A percentile compares a stretch with the other conserved stretches of the same genome.
phyloP scores from a whole-genome alignment of 306 rosid genomes.

The Carpinus fangiana region DNA sequence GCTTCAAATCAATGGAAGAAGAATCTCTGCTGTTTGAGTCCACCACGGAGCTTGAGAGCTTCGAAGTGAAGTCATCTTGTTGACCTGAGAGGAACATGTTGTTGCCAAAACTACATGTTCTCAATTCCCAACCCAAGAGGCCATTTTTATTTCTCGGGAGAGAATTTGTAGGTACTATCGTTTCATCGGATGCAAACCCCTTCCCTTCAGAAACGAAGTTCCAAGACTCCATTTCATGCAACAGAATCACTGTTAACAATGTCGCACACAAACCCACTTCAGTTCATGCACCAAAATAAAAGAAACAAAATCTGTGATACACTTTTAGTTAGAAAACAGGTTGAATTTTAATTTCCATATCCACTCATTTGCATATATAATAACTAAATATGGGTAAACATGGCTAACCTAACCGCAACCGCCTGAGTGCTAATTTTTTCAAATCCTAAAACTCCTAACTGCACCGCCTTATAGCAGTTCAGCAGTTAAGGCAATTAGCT shows the following conservation, averaged over 20 bases:
- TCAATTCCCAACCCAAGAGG: slow-evolving; percentile 62
- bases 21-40: slow-evolving; percentile 57
- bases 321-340: slow-evolving; percentile 7
- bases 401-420: no score
- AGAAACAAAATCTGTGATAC: not conserved
- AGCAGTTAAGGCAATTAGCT: not conserved
- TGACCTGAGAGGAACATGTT: slow-evolving; percentile 41
- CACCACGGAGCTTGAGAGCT: slow-evolving; percentile 52
- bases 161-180: slow-evolving; percentile 44
- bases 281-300: slow-evolving; percentile 27
- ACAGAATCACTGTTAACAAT: slow-evolving; percentile 19
- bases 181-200: slow-evolving; percentile 51
- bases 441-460: no score
- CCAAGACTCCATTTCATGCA: slow-evolving; percentile 80
- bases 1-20: slow-evolving; percentile 74
- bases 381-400: not conserved
- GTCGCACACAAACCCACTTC: slow-evolving; percentile 38
- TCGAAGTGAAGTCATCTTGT: slow-evolving; percentile 58
- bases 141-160: slow-evolving; percentile 48
- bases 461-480: no score
- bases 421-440: no score
- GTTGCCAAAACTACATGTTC: slow-evolving; percentile 50
- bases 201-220: slow-evolving; percentile 65
- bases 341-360: slow-evolving; percentile 19
- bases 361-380: not conserved